phyloP scores from a whole-genome alignment of 495 filamentous ascomycete genomes.

The Lepidopterella palustris region DNA sequence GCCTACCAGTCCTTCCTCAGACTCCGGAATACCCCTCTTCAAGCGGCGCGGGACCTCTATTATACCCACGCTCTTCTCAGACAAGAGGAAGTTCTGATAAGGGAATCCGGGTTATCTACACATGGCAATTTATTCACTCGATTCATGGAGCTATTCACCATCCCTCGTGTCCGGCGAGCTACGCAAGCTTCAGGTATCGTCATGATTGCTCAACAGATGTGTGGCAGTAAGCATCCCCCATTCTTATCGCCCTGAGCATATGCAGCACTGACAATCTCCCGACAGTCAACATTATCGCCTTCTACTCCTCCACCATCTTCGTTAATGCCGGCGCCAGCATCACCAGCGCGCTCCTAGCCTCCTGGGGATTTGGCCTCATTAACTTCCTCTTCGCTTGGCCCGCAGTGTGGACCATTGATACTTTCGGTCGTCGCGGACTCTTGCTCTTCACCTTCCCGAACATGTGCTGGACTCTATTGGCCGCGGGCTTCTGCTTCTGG shows the following conservation, averaged over 20 bases:
- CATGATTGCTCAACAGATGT: slow-evolving; percentile 79
- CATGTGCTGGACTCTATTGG: slow-evolving; percentile 74
- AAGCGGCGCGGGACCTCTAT: slow-evolving; percentile 72
- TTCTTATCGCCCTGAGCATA: slow-evolving; percentile 1
- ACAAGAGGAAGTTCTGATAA: slow-evolving; percentile 40
- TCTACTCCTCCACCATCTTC: slow-evolving; percentile 77
- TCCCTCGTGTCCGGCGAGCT: slow-evolving; percentile 62
- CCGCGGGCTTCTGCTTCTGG: slow-evolving; percentile 63
- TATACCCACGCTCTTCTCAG: slow-evolving; percentile 58
- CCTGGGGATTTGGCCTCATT: slow-evolving; percentile 71
- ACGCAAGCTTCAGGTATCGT: slow-evolving; percentile 59
- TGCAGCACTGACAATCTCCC: background rate
- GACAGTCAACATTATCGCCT: slow-evolving; percentile 68
- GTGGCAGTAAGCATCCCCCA: slow-evolving; percentile 45
- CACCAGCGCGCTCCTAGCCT: slow-evolving; percentile 59
- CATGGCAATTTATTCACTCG: slow-evolving; percentile 25
- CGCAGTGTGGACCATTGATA: slow-evolving; percentile 80
- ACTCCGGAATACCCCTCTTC: slow-evolving; percentile 57
- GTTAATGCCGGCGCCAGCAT: slow-evolving; percentile 51
- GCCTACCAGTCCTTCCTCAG: slow-evolving; percentile 55
- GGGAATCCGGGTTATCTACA: slow-evolving; percentile 11
- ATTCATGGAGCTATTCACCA: slow-evolving; percentile 63
- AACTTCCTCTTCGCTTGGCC: slow-evolving; percentile 84
- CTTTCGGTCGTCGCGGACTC: slow-evolving; percentile 67
- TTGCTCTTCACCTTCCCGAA: slow-evolving; percentile 81